A percentile compares a stretch with the other conserved stretches of the same genome.
phyloP scores from a whole-genome alignment of 768 basidiomycete genomes.

The Naganishia onofrii region DNA sequence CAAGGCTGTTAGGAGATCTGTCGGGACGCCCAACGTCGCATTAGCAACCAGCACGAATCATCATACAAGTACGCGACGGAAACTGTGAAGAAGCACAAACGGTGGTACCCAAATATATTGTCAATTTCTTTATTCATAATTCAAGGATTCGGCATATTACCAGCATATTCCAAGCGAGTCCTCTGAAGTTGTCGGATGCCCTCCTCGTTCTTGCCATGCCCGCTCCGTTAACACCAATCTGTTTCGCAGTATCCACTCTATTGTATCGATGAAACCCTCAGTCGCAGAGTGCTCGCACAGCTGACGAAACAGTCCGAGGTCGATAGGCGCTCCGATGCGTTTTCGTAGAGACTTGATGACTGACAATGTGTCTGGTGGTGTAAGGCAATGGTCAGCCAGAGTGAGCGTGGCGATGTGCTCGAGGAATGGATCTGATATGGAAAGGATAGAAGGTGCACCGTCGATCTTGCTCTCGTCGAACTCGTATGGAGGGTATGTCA shows the following conservation, averaged over 20 bases:
- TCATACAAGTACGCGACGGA: too few relatives aligned
- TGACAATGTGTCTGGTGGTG: not conserved
- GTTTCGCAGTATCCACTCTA: not conserved
- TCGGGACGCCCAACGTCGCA: too few relatives aligned
- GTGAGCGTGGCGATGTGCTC: not conserved
- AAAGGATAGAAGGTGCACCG: not conserved
- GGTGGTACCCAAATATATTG: too few relatives aligned
- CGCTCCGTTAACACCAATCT: constrained; percentile 7
- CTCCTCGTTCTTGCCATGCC: not conserved
- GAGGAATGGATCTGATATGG: not conserved
- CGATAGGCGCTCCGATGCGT: not conserved
- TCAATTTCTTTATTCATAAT: too few relatives aligned
- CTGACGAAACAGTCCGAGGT: not conserved
- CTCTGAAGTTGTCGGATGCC: not conserved
- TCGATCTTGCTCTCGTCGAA: not conserved
- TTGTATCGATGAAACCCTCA: not conserved
- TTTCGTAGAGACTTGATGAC: constrained; percentile 11
- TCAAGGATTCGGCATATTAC: too few relatives aligned
- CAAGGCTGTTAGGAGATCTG: too few relatives aligned
- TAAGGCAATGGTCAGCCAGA: not conserved
- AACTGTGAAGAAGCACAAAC: too few relatives aligned
- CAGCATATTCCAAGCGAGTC: too few relatives aligned
- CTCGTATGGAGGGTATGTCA: not conserved
- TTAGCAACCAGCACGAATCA: too few relatives aligned
- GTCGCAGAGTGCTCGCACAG: constrained; percentile 1